Conservation (phyloP, 108 stramenopile genomes). For the Cylindrotheca closterium region DNA sequence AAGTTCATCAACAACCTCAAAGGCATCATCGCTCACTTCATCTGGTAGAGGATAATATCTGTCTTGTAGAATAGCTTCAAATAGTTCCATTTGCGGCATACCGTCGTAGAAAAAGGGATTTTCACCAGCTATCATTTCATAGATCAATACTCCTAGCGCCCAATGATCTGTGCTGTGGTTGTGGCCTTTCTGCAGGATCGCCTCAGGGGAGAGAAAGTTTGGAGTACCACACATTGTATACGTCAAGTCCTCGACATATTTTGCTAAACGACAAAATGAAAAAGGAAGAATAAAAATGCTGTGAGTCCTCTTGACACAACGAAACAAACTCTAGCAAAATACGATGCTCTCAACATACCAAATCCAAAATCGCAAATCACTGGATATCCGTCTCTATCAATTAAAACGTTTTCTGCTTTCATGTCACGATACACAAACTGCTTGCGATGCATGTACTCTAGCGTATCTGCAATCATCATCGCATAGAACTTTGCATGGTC, state of each 20-base stretch:
- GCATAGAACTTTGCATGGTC: slow-evolving; percentile 29
- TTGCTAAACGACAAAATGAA: slow-evolving; percentile 7
- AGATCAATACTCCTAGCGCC: slow-evolving; percentile 86
- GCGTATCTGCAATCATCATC: slow-evolving; percentile 34
- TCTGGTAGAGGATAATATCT: slow-evolving; percentile 31
- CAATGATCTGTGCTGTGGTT: slow-evolving; percentile 86
- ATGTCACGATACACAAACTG: slow-evolving; percentile 86
- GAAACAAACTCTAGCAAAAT: slow-evolving; percentile 26
- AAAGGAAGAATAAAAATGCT: neutral
- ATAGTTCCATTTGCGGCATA: slow-evolving; percentile 68
- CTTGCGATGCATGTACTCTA: slow-evolving; percentile 57
- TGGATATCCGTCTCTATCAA: slow-evolving; percentile 80
- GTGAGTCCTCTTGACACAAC: neutral
- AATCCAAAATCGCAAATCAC: slow-evolving; percentile 91
- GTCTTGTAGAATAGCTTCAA: slow-evolving; percentile 70
- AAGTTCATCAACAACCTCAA: slow-evolving; percentile 53
- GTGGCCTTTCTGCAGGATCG: slow-evolving; percentile 35
- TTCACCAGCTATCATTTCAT: slow-evolving; percentile 79
- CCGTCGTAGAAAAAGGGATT: slow-evolving; percentile 59
- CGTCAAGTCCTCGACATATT: slow-evolving; percentile 64
- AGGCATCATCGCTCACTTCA: slow-evolving; percentile 24
- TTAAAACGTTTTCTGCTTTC: slow-evolving; percentile 60
- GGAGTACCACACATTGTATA: slow-evolving; percentile 94
- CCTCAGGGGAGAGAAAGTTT: slow-evolving; percentile 87
- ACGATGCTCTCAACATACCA: slow-evolving; percentile 41